Evolutionary conservation across 1,284 basidiomycete genomes (phyloP).

Genomic region (Puccinia horiana): DNA sequence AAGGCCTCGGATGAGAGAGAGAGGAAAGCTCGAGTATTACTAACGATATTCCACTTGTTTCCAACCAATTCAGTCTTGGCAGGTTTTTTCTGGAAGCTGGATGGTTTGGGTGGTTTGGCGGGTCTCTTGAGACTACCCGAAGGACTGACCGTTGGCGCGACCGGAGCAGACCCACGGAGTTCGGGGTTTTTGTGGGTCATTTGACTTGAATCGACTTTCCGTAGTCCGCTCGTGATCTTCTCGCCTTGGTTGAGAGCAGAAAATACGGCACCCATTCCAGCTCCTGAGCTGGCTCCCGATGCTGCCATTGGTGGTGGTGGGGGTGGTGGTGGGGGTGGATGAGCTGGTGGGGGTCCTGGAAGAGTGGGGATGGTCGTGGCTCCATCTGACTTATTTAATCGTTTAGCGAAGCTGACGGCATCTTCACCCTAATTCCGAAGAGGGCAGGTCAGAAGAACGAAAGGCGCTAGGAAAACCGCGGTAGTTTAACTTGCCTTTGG

Average conservation of each 20-base stretch:
- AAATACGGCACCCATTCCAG: slow-evolving; percentile 82
- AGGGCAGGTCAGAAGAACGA: neutral
- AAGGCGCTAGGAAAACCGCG: neutral
- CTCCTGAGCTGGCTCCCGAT: slow-evolving; percentile 59
- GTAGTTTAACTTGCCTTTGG: slow-evolving; percentile 65
- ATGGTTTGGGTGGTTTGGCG: slow-evolving; percentile 76
- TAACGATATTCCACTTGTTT: slow-evolving; percentile 87
- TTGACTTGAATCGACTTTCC: slow-evolving; percentile 91
- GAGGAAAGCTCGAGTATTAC: slow-evolving; percentile 58
- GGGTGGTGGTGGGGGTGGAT: slow-evolving; percentile 64
- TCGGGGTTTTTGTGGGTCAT: slow-evolving; percentile 99
- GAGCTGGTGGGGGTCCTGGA: slow-evolving; percentile 63
- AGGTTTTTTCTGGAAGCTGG: slow-evolving; percentile 79
- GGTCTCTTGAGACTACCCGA: slow-evolving; percentile 55
- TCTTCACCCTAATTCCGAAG: slow-evolving; percentile 55
- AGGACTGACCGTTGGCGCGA: slow-evolving; percentile 63
- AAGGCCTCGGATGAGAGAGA: neutral
- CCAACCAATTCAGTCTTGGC: slow-evolving; percentile 86
- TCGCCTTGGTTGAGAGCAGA: slow-evolving; percentile 87
- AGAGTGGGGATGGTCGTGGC: slow-evolving; percentile 54
- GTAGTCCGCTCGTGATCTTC: slow-evolving; percentile 82
- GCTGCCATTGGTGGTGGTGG: slow-evolving; percentile 61
- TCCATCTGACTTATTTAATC: slow-evolving; percentile 8
- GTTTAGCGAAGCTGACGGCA: slow-evolving; percentile 51
- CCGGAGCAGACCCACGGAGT: slow-evolving; percentile 69